A percentile compares a stretch with the other conserved stretches of the same genome.
Evolutionary conservation across 768 basidiomycete genomes (phyloP).

Genomic region (Dendrothele bispora): DNA sequence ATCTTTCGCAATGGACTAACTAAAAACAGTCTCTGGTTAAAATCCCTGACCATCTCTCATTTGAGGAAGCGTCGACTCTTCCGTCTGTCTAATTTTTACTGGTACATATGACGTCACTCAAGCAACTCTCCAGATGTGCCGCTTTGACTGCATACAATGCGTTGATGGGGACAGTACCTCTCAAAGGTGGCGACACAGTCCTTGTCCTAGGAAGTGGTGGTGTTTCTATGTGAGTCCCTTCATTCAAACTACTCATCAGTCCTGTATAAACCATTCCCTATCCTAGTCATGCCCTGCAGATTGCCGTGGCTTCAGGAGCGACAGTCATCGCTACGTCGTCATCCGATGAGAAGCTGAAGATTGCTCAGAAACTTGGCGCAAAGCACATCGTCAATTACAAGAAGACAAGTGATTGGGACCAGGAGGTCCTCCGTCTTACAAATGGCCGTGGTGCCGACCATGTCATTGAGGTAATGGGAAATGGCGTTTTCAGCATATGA

Average conservation of each 20-base stretch:
- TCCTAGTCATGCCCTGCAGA: conserved; percentile 52
- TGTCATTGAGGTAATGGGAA: conserved; percentile 34
- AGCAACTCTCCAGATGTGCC: conserved; percentile 41
- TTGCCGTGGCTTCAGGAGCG: conserved; percentile 64
- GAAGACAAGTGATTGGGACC: conserved; percentile 56
- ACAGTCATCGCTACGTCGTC: conserved; percentile 68
- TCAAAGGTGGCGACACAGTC: conserved; percentile 61
- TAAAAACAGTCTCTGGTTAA: conserved; percentile 42
- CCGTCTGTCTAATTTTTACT: conserved; percentile 49
- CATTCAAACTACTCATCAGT: not conserved
- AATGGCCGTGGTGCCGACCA: conserved; percentile 38
- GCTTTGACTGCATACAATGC: conserved; percentile 67
- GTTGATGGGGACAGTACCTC: conserved; percentile 44
- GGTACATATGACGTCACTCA: no score
- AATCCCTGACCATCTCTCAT: conserved; percentile 57
- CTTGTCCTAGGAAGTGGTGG: conserved; percentile 58
- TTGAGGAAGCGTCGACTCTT: conserved; percentile 65
- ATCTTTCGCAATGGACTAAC: not conserved
- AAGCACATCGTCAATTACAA: conserved; percentile 64
- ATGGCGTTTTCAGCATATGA: conserved; percentile 6
- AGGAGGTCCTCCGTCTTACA: conserved; percentile 42
- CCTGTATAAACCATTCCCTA: conserved; percentile 12
- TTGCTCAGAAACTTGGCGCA: conserved; percentile 51
- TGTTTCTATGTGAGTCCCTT: conserved; percentile 44
- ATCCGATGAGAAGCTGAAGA: conserved; percentile 59